Conservation (phyloP, 208 protist species). For the Leishmania guyanensis region DNA sequence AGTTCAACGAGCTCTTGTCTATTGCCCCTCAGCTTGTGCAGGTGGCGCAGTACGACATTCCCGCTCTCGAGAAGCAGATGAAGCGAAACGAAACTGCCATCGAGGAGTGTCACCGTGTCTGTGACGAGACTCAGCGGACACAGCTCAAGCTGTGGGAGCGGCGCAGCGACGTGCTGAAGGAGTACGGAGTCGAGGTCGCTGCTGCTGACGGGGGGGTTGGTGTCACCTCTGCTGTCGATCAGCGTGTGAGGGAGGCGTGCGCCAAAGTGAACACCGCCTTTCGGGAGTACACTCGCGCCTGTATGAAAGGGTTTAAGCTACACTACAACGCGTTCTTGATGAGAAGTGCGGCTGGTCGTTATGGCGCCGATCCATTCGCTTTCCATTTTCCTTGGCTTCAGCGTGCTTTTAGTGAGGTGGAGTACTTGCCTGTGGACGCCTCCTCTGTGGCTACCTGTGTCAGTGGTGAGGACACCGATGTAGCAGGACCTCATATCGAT, state of each 20-base stretch:
- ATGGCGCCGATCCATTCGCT: slow-evolving; percentile 37
- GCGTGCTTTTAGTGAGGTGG: slow-evolving; percentile 30
- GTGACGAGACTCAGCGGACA: slow-evolving; percentile 50
- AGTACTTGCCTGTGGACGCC: slow-evolving; percentile 5
- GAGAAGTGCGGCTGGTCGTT: slow-evolving; percentile 37
- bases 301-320: slow-evolving; percentile 35
- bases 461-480: slow-evolving; percentile 6
- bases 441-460: not conserved
- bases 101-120: slow-evolving; percentile 58
- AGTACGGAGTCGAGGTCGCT: slow-evolving; percentile 40
- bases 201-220: slow-evolving; percentile 8
- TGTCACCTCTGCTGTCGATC: slow-evolving; percentile 40
- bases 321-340: slow-evolving; percentile 41
- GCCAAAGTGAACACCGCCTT: slow-evolving; percentile 31
- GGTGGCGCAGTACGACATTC: slow-evolving; percentile 73
- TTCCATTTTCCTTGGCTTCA: slow-evolving; percentile 69
- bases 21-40: slow-evolving; percentile 60
- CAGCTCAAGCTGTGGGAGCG: slow-evolving; percentile 37
- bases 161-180: slow-evolving; percentile 32
- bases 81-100: slow-evolving; percentile 46
- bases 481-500: slow-evolving; percentile 49
- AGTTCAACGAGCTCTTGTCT: slow-evolving; percentile 40
- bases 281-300: slow-evolving; percentile 26
- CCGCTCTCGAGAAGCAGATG: slow-evolving; percentile 57
- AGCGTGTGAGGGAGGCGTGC: slow-evolving; percentile 35